Conservation (phyloP, 306 rosid genomes). For the Lagenaria siceraria region DNA sequence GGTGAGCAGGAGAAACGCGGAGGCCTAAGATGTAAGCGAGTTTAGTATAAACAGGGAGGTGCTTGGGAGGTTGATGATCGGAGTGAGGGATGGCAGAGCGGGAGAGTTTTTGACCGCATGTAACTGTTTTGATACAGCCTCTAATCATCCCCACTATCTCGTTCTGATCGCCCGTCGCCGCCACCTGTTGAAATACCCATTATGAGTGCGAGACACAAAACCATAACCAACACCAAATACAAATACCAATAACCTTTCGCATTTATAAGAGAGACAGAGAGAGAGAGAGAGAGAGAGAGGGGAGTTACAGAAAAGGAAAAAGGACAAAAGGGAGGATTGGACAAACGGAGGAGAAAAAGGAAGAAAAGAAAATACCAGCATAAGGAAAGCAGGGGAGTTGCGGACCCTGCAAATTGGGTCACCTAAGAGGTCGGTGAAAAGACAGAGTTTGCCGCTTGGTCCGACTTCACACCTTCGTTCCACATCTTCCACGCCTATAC, state of each 20-base stretch:
- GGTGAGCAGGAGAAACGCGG: slow-evolving; percentile 74
- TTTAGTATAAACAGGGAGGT: slow-evolving; percentile 57
- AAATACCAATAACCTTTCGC: neutral
- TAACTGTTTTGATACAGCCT: slow-evolving; percentile 86
- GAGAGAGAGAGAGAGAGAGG: neutral
- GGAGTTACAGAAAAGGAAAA: neutral
- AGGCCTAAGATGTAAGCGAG: slow-evolving; percentile 83
- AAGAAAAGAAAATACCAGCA: slow-evolving; percentile 51
- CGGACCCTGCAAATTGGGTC: slow-evolving; percentile 99
- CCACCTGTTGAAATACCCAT: slow-evolving; percentile 37
- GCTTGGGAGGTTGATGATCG: slow-evolving; percentile 8
- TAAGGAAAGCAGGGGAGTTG: slow-evolving; percentile 75
- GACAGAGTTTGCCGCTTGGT: slow-evolving; percentile 53
- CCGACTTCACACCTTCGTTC: slow-evolving; percentile 82
- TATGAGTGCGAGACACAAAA: neutral
- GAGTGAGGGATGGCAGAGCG: slow-evolving; percentile 14
- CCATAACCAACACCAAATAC: neutral
- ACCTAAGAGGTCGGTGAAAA: slow-evolving; percentile 76
- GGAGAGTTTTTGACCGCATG: slow-evolving; percentile 55
- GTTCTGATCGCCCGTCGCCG: slow-evolving; percentile 46
- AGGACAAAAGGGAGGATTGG: neutral
- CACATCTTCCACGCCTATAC: slow-evolving; percentile 42
- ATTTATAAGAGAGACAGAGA: neutral
- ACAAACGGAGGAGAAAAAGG: neutral
- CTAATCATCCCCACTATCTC: slow-evolving; percentile 80